These are phyloP conservation scores for Clarkia xantiana DNA, from an alignment of 345 rosid genomes.

Conservation along the genomic window DNA sequence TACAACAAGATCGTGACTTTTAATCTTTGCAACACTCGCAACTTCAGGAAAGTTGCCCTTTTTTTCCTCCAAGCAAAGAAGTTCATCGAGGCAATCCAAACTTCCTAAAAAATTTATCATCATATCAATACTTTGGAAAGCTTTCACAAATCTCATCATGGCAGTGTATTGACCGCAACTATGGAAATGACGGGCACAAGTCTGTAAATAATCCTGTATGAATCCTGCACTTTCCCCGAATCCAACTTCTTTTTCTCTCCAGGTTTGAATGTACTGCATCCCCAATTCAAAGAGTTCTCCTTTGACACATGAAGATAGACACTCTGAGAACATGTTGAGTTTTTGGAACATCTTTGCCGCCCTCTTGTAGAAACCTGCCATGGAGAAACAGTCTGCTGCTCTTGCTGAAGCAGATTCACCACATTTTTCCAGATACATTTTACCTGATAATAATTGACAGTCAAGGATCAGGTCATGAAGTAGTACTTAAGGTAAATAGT, in stretches of 20 bases:
- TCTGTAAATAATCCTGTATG: constrained; percentile 5
- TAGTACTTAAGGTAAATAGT: no score
- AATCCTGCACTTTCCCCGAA: background rate
- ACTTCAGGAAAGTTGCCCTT: constrained; percentile 15
- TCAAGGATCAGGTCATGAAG: no score
- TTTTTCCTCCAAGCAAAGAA: constrained; percentile 14
- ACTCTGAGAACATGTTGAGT: constrained; percentile 2
- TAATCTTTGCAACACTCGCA: constrained; percentile 15
- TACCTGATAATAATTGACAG: constrained; percentile 15
- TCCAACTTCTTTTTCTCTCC: constrained; percentile 1
- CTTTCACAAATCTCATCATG: constrained; percentile 18
- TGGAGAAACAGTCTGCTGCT: constrained; percentile 8
- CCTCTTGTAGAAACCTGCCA: background rate
- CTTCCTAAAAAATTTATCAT: constrained; percentile 6
- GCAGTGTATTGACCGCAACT: background rate
- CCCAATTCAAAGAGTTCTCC: constrained; percentile 4
- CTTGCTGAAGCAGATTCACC: constrained; percentile 5
- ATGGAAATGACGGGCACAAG: background rate
- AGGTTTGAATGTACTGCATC: constrained; percentile 2
- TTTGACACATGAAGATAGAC: constrained; percentile 7
- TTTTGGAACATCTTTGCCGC: constrained; percentile 5
- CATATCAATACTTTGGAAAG: constrained; percentile 6
- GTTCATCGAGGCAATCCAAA: constrained; percentile 13
- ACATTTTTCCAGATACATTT: constrained; percentile 14
- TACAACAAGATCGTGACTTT: constrained; percentile 20